Percentiles rank a stretch among this genome's conserved stretches.
Evolutionary conservation across 2,329 filamentous ascomycete species (phyloP).

Genomic region (Grosmannia huntii): DNA sequence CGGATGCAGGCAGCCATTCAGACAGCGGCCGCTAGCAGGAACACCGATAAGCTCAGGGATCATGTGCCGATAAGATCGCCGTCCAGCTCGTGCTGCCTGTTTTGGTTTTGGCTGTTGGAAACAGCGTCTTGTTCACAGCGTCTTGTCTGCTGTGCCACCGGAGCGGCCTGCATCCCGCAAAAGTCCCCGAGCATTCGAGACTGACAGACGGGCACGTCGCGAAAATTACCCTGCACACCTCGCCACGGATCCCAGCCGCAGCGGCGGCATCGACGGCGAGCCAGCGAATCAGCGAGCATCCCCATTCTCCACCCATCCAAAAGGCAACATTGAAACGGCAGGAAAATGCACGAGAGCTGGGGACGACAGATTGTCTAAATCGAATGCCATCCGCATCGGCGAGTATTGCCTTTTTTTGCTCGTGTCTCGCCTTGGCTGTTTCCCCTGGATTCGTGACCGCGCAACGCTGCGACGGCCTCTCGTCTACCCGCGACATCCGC

Average conservation of each 20-base stretch:
- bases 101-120: background rate
- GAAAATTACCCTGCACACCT: background rate
- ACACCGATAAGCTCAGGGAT: slow-evolving; percentile 8
- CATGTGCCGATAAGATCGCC: too few relatives aligned
- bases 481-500: background rate
- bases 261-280: background rate
- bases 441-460: background rate
- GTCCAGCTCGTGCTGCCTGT: background rate
- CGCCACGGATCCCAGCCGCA: background rate
- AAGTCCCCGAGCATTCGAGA: background rate
- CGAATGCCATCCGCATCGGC: background rate
- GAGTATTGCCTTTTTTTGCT: background rate
- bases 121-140: background rate
- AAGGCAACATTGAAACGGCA: slow-evolving; percentile 7
- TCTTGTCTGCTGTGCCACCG: background rate
- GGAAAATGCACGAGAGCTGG: background rate
- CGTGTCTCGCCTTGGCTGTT: background rate
- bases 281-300: slow-evolving; percentile 7
- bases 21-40: background rate
- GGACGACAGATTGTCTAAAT: background rate
- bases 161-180: background rate
- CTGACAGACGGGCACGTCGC: background rate
- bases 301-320: slow-evolving; percentile 2
- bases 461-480: background rate
- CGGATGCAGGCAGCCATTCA: background rate